Conservation (phyloP, 805 yeast genomes). For the Brettanomyces anomalus region DNA sequence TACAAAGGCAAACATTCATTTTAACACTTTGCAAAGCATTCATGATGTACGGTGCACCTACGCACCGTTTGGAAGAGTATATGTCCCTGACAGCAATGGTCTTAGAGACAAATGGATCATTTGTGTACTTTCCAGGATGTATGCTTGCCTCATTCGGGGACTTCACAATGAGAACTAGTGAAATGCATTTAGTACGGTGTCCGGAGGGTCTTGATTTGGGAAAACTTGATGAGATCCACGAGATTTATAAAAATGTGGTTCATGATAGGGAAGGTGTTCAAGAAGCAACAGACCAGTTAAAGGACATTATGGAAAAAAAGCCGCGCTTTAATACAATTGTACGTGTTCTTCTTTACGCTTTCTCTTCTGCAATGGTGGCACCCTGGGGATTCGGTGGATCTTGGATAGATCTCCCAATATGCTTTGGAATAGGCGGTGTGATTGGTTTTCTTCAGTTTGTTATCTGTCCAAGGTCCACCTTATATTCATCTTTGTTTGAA, state of each 20-base stretch:
- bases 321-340: constrained; percentile 66
- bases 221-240: constrained; percentile 74
- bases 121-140: constrained; percentile 87
- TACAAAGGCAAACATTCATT: constrained; percentile 82
- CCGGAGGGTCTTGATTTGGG: constrained; percentile 82
- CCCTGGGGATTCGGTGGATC: constrained; percentile 84
- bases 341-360: constrained; percentile 71
- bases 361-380: constrained; percentile 72
- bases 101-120: constrained; percentile 87
- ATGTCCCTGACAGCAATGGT: constrained; percentile 89
- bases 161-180: constrained; percentile 88
- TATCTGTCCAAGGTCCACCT: constrained; percentile 71
- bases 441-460: constrained; percentile 79
- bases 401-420: constrained; percentile 82
- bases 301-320: constrained; percentile 50
- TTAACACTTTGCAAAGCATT: constrained; percentile 78
- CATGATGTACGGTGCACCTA: constrained; percentile 94
- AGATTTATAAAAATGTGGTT: constrained; percentile 77
- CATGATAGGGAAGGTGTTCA: constrained; percentile 86
- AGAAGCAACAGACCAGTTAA: constrained; percentile 69
- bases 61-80: constrained; percentile 89
- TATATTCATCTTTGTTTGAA: constrained; percentile 87
- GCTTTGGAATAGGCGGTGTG: constrained; percentile 69
- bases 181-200: constrained; percentile 81
- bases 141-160: constrained; percentile 94